These are phyloP conservation scores for Talaromyces sp. DNA, from an alignment of 2,329 filamentous ascomycete species.

Conservation along the genomic window DNA sequence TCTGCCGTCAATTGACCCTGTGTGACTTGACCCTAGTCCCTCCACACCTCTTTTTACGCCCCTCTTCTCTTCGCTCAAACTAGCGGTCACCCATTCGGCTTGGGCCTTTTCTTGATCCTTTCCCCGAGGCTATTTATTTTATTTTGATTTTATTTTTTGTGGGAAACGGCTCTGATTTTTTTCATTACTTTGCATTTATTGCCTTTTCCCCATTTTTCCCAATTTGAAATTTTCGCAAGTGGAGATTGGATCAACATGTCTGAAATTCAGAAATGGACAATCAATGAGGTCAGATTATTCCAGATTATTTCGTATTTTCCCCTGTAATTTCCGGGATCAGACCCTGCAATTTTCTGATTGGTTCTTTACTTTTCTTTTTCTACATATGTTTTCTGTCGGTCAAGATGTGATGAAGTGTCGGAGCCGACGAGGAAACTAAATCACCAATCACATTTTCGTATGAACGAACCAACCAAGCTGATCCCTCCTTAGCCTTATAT, in stretches of 20 bases:
- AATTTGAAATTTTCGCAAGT: background rate
- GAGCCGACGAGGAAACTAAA: conserved; percentile 1
- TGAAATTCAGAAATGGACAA: conserved; percentile 49
- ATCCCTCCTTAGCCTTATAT: conserved; percentile 40
- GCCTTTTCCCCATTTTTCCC: background rate
- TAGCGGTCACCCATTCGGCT: conserved; percentile 16
- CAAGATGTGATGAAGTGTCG: conserved; percentile 12
- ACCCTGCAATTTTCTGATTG: conserved; percentile 9
- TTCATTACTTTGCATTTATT: background rate
- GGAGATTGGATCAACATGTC: conserved; percentile 31
- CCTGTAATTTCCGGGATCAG: conserved; percentile 12
- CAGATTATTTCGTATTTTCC: conserved; percentile 14
- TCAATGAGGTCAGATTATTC: conserved; percentile 44
- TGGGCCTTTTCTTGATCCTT: background rate
- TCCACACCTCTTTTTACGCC: conserved; percentile 2
- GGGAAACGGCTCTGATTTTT: no score
- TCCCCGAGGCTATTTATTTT: background rate
- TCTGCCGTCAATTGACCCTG: conserved; percentile 2
- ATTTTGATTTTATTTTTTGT: background rate
- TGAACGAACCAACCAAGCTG: background rate
- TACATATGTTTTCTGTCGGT: conserved; percentile 16
- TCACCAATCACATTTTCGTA: conserved; percentile 15
- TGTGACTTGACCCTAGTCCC: conserved; percentile 1
- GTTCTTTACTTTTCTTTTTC: background rate
- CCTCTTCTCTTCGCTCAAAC: conserved; percentile 5